Base-by-base conservation (phyloP, 2,329 filamentous ascomycete genomes). In the Aspergillus proliferans region DNA sequence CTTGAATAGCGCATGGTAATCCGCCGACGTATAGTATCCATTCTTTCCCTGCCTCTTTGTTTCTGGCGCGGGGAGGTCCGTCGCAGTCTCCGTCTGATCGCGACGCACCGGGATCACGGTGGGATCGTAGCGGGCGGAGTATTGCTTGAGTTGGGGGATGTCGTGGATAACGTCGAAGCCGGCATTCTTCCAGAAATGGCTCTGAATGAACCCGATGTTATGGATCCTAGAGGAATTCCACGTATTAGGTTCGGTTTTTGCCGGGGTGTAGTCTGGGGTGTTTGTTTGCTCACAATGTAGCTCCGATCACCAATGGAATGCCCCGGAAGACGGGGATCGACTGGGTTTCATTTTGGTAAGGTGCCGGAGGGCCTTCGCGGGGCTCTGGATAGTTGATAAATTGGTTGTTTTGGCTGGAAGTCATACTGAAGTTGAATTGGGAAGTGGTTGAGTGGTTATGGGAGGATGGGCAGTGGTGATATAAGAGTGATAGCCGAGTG, bases 1-100 rank as follows among this genome's bases (percentile, higher is more conserved):
- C 53, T 77, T 78, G 71, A 91, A 95, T 38, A 87, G 79, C 46
- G 80, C 78, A 64, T 89, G 84, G 64, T 90, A 95, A 70, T 95
- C 88, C 10, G 80, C 77, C 21, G 83, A 80, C 3, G 86, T 86
- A 65, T 84, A 81, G 70, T 87, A 88, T 41, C 80, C 77, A 14
- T 44, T 47, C 6, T 53, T 49, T 8, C 56, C 58, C 43, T 59
- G 26, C 9, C 63, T 45, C 64, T 58, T 65, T 6, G 34, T 36
- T 19, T 12, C 38, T 15, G 15, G 10, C 65, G 66, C 69, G 71
- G 53, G 53, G 67, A 47, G 38, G 62, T 43, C 57, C 48, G 14
- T 62, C 42, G 12, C 56, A 45, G 43, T 19, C 18, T 22, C 18
- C 18, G 38, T 12, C 8, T 40, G 15, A 19, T 15, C 14, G 15